Conservation (phyloP, 2,329 filamentous ascomycete genomes). For the Aspergillus awamori region DNA sequence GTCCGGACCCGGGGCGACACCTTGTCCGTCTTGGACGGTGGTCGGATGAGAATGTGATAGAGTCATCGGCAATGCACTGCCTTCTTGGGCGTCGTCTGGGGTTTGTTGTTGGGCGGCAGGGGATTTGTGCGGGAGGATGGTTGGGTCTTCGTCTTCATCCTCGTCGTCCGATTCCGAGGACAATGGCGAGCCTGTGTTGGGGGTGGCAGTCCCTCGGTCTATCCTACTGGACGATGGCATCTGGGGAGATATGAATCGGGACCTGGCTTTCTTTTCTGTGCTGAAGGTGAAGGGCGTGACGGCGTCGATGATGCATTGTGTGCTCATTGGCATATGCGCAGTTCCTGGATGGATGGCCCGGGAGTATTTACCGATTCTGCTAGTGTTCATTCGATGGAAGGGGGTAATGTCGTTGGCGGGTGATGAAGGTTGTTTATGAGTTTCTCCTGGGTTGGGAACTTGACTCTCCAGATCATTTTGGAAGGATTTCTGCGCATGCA, state of each 20-base stretch:
- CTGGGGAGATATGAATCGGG: slow-evolving; percentile 8
- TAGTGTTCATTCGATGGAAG: slow-evolving; percentile 29
- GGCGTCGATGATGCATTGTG: slow-evolving; percentile 46
- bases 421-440: slow-evolving; percentile 19
- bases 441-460: slow-evolving; percentile 16
- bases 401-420: slow-evolving; percentile 31
- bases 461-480: slow-evolving; percentile 42
- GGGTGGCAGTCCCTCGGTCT: slow-evolving; percentile 27
- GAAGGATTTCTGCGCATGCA: slow-evolving; percentile 44
- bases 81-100: slow-evolving; percentile 19
- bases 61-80: slow-evolving; percentile 33
- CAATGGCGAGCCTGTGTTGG: slow-evolving; percentile 16
- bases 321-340: slow-evolving; percentile 36
- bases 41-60: slow-evolving; percentile 36
- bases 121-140: slow-evolving; percentile 10
- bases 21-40: slow-evolving; percentile 42
- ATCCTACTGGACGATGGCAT: slow-evolving; percentile 16
- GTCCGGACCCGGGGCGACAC: slow-evolving; percentile 30
- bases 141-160: slow-evolving; percentile 12
- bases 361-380: slow-evolving; percentile 7
- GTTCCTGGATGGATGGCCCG: slow-evolving; percentile 13
- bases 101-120: slow-evolving; percentile 7
- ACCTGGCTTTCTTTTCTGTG: slow-evolving; percentile 32
- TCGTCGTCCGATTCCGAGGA: slow-evolving; percentile 1
- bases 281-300: slow-evolving; percentile 45